A percentile compares a stretch with the other conserved stretches of the same genome.
Evolutionary conservation across 768 basidiomycete species (phyloP).

Genomic region (Xerocomellus amylosporus): DNA sequence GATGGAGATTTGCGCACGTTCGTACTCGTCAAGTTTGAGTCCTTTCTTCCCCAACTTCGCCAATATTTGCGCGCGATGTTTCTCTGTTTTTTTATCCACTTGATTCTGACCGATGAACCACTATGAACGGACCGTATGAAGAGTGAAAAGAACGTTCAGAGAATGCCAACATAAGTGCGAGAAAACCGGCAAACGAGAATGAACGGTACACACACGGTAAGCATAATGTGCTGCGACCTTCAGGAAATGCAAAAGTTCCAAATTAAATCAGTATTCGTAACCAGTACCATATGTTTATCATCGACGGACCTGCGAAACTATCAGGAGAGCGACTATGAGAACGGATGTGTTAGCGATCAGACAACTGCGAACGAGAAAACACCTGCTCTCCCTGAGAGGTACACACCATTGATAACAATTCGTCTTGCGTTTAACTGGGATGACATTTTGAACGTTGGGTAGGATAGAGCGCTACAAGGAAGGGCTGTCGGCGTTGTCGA

Average conservation of each 20-base stretch:
- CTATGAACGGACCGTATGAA: slow-evolving; percentile 33
- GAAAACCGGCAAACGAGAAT: background rate
- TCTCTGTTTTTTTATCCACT: slow-evolving; percentile 59
- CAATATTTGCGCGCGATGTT: slow-evolving; percentile 68
- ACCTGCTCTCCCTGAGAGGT: background rate
- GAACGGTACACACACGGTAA: slow-evolving; percentile 49
- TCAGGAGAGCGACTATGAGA: slow-evolving; percentile 47
- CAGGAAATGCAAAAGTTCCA: background rate
- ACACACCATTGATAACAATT: slow-evolving; percentile 44
- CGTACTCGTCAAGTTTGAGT: slow-evolving; percentile 86
- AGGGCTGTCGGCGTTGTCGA: background rate
- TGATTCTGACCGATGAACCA: slow-evolving; percentile 59
- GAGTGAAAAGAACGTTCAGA: background rate
- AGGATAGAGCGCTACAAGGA: background rate
- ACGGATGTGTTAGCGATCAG: slow-evolving; percentile 7
- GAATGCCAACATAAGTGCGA: background rate
- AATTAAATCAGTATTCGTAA: background rate
- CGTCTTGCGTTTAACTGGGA: slow-evolving; percentile 39
- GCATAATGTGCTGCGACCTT: slow-evolving; percentile 82
- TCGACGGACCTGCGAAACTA: slow-evolving; percentile 48
- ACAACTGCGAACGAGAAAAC: background rate
- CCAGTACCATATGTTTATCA: background rate
- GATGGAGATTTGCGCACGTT: slow-evolving; percentile 53
- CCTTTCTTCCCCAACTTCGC: slow-evolving; percentile 68
- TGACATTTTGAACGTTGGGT: slow-evolving; percentile 15